Base-by-base conservation (phyloP, 2,329 filamentous ascomycete species). In the Diplocarpon mali region DNA sequence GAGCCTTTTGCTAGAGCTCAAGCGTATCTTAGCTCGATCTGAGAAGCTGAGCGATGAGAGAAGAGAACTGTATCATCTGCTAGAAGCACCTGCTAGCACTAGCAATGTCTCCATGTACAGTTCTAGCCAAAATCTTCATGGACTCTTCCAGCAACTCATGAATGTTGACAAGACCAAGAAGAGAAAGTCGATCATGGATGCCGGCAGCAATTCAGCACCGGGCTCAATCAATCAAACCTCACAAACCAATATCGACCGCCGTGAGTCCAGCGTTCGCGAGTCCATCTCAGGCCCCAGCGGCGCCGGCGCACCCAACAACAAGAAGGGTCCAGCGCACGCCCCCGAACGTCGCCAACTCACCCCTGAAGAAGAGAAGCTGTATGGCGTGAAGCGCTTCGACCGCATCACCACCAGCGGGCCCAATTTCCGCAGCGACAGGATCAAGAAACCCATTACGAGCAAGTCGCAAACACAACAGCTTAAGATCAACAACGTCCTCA, bases 101-200 rank as follows among this genome's bases (percentile, higher is more conserved):
- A 70, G 71, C 46, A 84, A 85, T 57, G 85, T 85, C 48, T 75
- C 73, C 56, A 71, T 78, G 38, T 95, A 93, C 67, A 86, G 86
- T 58, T 83, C 85, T 14, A 93, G 85, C 43, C 72, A 80, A 50
- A 87, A 87, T 7, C 69, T 98, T 3, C 80, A 85, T 44, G 78
- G 80, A 43, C 74, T 96, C 14, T 76, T 95, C 48, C 81, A 90
- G 59, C 88, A 83, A 52, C 76, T 96, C 30, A 76, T 94, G 63
- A 78, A 76, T 45, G 80, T 80, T 42, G 90, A 95, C 64, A 89
- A 92, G 63, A 80, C 80, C 50, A 93, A 94, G 71, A 95, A 95
- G 65, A 81, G 86, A 47, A 87, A 81, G 62, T 80, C 80, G 4
- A 67, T 83, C 20, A 72, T 83, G 57, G 77, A 74, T 2, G 67